Base-by-base conservation (phyloP, 1,139 yeast genomes). In the Lodderomyces pseudojiufengensis region DNA sequence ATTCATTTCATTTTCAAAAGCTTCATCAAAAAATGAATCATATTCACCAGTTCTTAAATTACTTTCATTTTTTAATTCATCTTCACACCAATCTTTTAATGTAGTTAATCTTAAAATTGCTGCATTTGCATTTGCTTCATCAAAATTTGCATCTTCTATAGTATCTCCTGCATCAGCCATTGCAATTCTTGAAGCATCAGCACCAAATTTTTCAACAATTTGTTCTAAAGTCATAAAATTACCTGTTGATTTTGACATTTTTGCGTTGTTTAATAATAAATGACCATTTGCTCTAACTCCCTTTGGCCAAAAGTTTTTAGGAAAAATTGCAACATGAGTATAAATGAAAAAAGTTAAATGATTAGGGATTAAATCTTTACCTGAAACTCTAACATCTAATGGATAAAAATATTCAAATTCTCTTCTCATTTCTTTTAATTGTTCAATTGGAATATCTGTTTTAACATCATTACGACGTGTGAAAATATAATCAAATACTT, bases 161-260 rank as follows among this genome's bases (percentile, higher is more conserved):
- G 94, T 70, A 59, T 94, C 99, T 70, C 99, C 99, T 39, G 97
- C 97, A 70, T 94, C 97, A 27, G 98, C 99, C 51, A 94, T 71
- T 8, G 98, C 97, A 61, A 94, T 85, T 73, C 99, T 84, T 14
- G 95, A 74, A 29, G 97, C 97, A 63, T 94, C 99, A 36, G 98
- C 96, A 59, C 98, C 99, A 51, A 81, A 92, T 66, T 92, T 94
- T 51, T 78, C 75, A 41, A 83, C 82, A 53, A 84, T 76, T 62
- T 92, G 88, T 52, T 81, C 78, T 59, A 92, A 73, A 36, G 98
- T 92, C 82, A 88, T 74, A 59, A 94, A 92, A 70, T 92, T 92
- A 65, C 99, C 99, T 25, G 97, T 90, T 27, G 95, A 84, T 65
- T 92, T 92, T 39, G 97, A 81, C 99, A 92, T 92, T 75, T 92